Base-by-base conservation (phyloP, 1,284 basidiomycete species). In the Schizophyllum commune region DNA sequence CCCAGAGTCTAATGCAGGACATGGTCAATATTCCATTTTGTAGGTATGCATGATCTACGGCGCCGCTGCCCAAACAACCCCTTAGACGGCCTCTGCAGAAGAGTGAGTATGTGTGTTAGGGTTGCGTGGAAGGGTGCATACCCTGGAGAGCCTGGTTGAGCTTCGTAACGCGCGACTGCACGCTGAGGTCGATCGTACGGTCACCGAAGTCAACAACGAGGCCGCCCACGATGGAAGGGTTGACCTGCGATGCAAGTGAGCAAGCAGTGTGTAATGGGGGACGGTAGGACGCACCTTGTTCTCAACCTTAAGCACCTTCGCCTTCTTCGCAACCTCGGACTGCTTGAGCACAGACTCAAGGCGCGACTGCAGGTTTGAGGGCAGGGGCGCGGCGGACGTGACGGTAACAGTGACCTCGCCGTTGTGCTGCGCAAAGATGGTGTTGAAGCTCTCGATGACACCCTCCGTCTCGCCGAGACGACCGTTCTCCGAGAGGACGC, bases 141-240 rank as follows among this genome's bases (percentile, higher is more conserved):
- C 92, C 86, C 72, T 89, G 82, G 60, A 98, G 83, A 70, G 92
- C 83, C 67, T 84, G 84, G 83, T 98, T 98, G 74, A 98, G 86
- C 79, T 95, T 95, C 75, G 89, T 96, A 71, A 99, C 94, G 63
- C 93, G 91, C 64, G 91, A 92, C 59, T 89, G 88, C 60, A 97
- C 96, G 69, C 92, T 94, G 66, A 98, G 83, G 78, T 99, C 97
- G 69, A 98, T 91, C 61, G 93, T 95, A 83, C 96, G 96, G 82
- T 98, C 96, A 67, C 94, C 97, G 74, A 99, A 96, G 79, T 99
- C 96, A 61, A 99, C 91, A 62, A 97, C 82, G 64, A 98, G 78
- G 61, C 96, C 96, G 63, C 94, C 95, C 62, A 97, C 77, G 63
- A 96, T 80, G 17, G 85, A 79, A 56, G 93, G 86, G 80, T 96